Conservation (phyloP, 2,329 filamentous ascomycete genomes). For the Aureobasidium lini region DNA sequence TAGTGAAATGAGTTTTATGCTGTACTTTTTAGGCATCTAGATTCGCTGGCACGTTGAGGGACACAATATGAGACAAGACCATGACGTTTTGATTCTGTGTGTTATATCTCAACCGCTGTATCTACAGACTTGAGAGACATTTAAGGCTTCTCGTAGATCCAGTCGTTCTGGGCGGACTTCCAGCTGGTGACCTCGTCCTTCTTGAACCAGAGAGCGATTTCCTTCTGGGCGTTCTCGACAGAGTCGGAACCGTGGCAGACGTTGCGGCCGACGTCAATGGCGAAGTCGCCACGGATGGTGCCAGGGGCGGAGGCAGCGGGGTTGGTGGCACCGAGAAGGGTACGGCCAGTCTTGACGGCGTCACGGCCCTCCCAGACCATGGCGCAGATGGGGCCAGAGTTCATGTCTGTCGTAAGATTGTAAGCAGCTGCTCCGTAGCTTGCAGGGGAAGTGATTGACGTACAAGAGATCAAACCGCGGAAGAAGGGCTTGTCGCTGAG, state of each 20-base stretch:
- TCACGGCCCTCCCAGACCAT: constrained; percentile 99
- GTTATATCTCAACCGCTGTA: neutral
- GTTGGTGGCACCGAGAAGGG: constrained; percentile 98
- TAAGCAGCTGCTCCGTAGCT: constrained; percentile 18
- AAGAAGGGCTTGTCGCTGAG: constrained; percentile 95
- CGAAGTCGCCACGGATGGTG: constrained; percentile 94
- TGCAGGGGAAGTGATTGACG: constrained; percentile 28
- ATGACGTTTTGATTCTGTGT: neutral
- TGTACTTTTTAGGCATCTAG: neutral
- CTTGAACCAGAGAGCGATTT: constrained; percentile 98
- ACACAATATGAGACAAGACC: neutral
- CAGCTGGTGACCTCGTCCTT: constrained; percentile 75
- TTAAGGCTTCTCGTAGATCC: constrained; percentile 70
- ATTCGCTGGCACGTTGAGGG: neutral
- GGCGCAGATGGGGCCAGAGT: constrained; percentile 90
- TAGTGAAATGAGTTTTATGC: neutral
- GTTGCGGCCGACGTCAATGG: constrained; percentile 90
- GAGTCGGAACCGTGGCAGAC: constrained; percentile 99
- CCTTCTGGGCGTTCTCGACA: constrained; percentile 99
- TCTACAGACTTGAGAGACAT: neutral
- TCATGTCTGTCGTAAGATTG: constrained; percentile 64
- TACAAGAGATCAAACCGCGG: constrained; percentile 85
- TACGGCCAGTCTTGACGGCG: constrained; percentile 96
- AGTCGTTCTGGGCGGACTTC: constrained; percentile 78
- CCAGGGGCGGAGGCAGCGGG: constrained; percentile 87